phyloP scores from a whole-genome alignment of 192 early-diverging fungal species.

The Diversispora epigaea region DNA sequence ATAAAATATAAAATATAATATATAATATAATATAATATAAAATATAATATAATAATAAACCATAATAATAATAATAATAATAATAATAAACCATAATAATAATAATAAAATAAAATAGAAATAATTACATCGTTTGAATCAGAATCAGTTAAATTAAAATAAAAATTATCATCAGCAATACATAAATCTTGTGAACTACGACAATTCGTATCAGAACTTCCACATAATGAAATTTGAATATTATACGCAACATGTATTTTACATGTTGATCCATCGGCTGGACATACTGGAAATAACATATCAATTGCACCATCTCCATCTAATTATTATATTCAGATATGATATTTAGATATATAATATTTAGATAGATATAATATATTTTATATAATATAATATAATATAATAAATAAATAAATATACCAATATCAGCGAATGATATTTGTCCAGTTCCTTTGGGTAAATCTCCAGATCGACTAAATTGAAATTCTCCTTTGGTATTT shows the following conservation, averaged over 20 bases:
- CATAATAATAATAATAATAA: not conserved
- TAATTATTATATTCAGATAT: slow-evolving; percentile 27
- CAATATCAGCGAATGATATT: slow-evolving; percentile 89
- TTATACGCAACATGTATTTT: slow-evolving; percentile 80
- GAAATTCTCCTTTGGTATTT: slow-evolving; percentile 66
- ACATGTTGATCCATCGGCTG: slow-evolving; percentile 38
- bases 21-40: no score
- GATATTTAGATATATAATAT: no score
- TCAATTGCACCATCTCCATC: slow-evolving; percentile 91
- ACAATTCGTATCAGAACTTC: slow-evolving; percentile 55
- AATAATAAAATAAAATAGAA: not conserved
- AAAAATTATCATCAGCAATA: slow-evolving; percentile 66
- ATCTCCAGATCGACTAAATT: slow-evolving; percentile 55
- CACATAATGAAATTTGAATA: slow-evolving; percentile 77
- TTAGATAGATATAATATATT: no score
- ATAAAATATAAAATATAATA: no score
- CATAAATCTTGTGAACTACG: slow-evolving; percentile 70
- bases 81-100: not conserved
- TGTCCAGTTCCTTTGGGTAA: slow-evolving; percentile 70
- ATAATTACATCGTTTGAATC: slow-evolving; percentile 38
- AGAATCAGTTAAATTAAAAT: slow-evolving; percentile 57
- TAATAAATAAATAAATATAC: slow-evolving; percentile 34
- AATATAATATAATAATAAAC: no score
- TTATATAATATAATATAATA: not conserved
- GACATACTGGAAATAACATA: slow-evolving; percentile 73